Percentiles rank a stretch among this genome's conserved stretches.
Conservation (phyloP, 2,329 filamentous ascomycete genomes). For the Metarhizium humberi region DNA sequence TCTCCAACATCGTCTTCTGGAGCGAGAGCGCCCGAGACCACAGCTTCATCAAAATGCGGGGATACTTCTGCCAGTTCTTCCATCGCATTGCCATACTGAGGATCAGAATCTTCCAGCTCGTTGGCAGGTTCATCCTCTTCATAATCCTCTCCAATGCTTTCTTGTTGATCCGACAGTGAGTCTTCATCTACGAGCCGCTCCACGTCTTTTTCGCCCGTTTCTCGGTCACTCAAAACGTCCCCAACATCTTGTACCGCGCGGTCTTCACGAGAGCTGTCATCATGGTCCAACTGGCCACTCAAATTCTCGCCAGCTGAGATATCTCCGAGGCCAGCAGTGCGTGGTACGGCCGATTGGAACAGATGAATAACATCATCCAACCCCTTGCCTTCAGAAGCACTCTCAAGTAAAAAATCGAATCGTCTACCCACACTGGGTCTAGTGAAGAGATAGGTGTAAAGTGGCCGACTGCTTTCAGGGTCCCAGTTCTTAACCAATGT, state of each 20-base stretch:
- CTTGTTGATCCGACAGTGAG: not conserved
- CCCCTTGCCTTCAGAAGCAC: constrained; percentile 30
- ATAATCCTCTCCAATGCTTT: not conserved
- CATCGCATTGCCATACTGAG: not conserved
- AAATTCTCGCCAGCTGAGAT: constrained; percentile 1
- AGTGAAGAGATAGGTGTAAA: constrained; percentile 34
- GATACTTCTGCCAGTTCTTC: not conserved
- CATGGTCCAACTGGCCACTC: constrained; percentile 10
- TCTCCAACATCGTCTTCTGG: constrained; percentile 12
- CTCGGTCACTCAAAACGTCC: constrained; percentile 11
- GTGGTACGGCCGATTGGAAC: constrained; percentile 20
- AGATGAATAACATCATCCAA: constrained; percentile 31
- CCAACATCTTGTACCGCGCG: constrained; percentile 9
- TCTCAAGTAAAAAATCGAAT: constrained; percentile 30
- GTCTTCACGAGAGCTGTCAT: constrained; percentile 12
- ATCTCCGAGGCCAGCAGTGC: not conserved
- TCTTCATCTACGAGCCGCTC: not conserved
- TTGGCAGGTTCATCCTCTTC: not conserved
- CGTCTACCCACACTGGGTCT: constrained; percentile 29
- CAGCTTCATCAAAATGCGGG: not conserved
- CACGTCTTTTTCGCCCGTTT: not conserved
- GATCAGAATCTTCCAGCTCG: not conserved
- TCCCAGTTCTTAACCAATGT: constrained; percentile 34
- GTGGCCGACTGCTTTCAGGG: constrained; percentile 24
- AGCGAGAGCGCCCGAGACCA: constrained; percentile 4